These are phyloP conservation scores for Holtermannia corniformis DNA, from an alignment of 768 basidiomycete genomes.

Conservation along the genomic window DNA sequence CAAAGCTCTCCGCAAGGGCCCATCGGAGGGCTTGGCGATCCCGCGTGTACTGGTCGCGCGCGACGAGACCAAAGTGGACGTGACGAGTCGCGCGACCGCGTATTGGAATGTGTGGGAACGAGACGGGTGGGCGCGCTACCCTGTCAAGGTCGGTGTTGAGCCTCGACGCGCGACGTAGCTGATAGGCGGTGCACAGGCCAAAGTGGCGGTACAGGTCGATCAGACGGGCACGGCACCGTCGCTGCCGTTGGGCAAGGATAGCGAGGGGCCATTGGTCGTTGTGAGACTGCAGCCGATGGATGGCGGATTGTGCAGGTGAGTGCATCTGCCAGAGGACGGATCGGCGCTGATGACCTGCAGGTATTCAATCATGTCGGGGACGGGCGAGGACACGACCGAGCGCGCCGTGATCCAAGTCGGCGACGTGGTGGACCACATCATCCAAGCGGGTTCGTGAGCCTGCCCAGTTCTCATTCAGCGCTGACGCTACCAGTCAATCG, in stretches of 20 bases:
- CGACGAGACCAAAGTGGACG: slow-evolving; percentile 57
- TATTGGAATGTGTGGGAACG: slow-evolving; percentile 84
- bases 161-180: background rate
- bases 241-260: slow-evolving; percentile 59
- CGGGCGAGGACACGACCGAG: slow-evolving; percentile 34
- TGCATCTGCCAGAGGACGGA: too few relatives aligned
- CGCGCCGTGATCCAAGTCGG: slow-evolving; percentile 63
- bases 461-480: background rate
- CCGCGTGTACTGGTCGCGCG: slow-evolving; percentile 51
- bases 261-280: slow-evolving; percentile 62
- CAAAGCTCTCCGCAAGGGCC: slow-evolving; percentile 59
- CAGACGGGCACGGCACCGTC: slow-evolving; percentile 63
- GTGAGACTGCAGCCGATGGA: slow-evolving; percentile 74
- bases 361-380: background rate
- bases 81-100: slow-evolving; percentile 48
- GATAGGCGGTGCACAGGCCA: slow-evolving; percentile 58
- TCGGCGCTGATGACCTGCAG: background rate
- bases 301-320: slow-evolving; percentile 61
- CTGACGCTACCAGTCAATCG: slow-evolving; percentile 43
- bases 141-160: slow-evolving; percentile 56
- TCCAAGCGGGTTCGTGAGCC: slow-evolving; percentile 72
- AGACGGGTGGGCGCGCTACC: slow-evolving; percentile 50
- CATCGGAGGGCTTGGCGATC: slow-evolving; percentile 2
- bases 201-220: slow-evolving; percentile 81
- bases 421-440: slow-evolving; percentile 62